Conservation (phyloP, 371 early-diverging fungal genomes). For the Apophysomyces elegans region DNA sequence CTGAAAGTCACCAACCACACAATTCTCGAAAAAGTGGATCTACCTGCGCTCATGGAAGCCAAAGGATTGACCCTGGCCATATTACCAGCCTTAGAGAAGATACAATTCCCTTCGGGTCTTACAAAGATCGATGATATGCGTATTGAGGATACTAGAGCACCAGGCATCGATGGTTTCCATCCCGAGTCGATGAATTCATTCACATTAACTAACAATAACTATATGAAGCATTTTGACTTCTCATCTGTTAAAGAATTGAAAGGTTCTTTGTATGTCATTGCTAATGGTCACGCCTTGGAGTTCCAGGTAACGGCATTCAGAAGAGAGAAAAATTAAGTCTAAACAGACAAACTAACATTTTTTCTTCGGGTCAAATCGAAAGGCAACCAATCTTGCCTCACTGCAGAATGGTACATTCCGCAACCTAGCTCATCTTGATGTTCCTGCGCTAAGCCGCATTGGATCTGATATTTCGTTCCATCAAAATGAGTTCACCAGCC, state of each 20-base stretch:
- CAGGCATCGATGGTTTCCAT: conserved; percentile 45
- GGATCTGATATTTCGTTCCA: conserved; percentile 54
- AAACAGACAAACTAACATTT: background rate
- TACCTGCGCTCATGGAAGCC: conserved; percentile 46
- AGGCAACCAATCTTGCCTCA: conserved; percentile 39
- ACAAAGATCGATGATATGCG: conserved; percentile 38
- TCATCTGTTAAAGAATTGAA: conserved; percentile 39
- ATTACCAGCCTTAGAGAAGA: conserved; percentile 47
- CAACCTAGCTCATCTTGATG: conserved; percentile 40
- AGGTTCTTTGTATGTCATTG: conserved; percentile 45
- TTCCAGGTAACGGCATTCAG: conserved; percentile 26
- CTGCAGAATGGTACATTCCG: conserved; percentile 46
- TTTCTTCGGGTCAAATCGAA: conserved; percentile 12
- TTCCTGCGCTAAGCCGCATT: conserved; percentile 40
- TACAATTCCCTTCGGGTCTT: conserved; percentile 50
- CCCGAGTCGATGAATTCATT: conserved; percentile 40
- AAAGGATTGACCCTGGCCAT: conserved; percentile 43
- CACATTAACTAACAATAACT: conserved; percentile 53
- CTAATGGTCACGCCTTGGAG: conserved; percentile 42
- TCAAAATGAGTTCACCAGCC: conserved; percentile 48
- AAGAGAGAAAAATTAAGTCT: background rate
- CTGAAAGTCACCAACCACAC: conserved; percentile 55
- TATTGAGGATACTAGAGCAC: conserved; percentile 53
- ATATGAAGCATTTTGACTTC: conserved; percentile 53
- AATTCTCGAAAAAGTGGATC: conserved; percentile 33